Percentiles rank a stretch among this genome's conserved stretches.
Evolutionary conservation across 805 yeast species (phyloP).

Genomic region (Hemisphaericaspora nanyangensis): DNA sequence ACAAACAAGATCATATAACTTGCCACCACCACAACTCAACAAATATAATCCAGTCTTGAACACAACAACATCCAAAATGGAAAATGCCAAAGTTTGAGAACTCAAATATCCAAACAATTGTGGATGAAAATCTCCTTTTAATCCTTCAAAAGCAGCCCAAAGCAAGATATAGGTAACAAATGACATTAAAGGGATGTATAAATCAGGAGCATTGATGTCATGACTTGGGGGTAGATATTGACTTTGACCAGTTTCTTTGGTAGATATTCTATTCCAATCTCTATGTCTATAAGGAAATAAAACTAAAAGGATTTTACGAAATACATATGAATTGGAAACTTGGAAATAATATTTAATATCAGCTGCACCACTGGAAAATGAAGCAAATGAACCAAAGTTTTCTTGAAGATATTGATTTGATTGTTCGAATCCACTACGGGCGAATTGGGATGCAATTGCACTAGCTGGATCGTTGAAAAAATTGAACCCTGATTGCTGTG

Average conservation of each 20-base stretch:
- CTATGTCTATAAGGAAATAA: constrained; percentile 82
- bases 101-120: constrained; percentile 84
- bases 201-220: constrained; percentile 92
- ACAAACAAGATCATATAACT: constrained; percentile 76
- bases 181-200: constrained; percentile 94
- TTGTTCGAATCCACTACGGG: constrained; percentile 77
- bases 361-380: constrained; percentile 42
- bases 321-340: constrained; percentile 84
- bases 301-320: constrained; percentile 66
- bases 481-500: constrained; percentile 24
- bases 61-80: constrained; percentile 68
- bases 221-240: constrained; percentile 71
- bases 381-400: constrained; percentile 50
- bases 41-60: constrained; percentile 82
- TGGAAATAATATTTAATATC: constrained; percentile 84
- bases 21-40: constrained; percentile 57
- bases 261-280: constrained; percentile 68
- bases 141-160: constrained; percentile 81
- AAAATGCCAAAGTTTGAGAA: constrained; percentile 80
- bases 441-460: constrained; percentile 82
- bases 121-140: constrained; percentile 89
- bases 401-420: constrained; percentile 78
- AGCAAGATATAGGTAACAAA: constrained; percentile 80
- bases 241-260: constrained; percentile 16
- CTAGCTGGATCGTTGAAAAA: constrained; percentile 77